Base-by-base conservation (phyloP, 1,139 yeast genomes). In the Hemisphaericaspora xylanilytica region DNA sequence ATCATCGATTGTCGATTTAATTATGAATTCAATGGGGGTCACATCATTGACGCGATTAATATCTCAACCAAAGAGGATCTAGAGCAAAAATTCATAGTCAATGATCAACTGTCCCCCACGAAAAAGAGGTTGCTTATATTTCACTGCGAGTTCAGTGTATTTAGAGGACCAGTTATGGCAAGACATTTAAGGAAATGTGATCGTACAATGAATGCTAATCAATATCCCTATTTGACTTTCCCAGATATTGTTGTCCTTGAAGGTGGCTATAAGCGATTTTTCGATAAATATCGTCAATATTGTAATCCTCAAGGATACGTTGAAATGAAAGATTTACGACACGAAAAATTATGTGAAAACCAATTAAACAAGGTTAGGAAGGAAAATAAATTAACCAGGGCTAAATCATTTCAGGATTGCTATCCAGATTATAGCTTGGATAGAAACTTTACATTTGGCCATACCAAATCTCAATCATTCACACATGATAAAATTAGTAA, bases 121-220 rank as follows among this genome's bases (percentile, higher is more conserved):
- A 31, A 18, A n/a, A 65, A 73, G 36, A 60, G 64, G 15, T 63
- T 92, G 41, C 61, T 90, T 14, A 73, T 94, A 11, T 90, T 92
- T 65, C 97, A 92, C 61, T 92, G 98, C 63, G 98, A 92, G 61
- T 90, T 88, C 58, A 84, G 95, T 36, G 80, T 95, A 2, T 88
- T 85, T 58, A 74, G 98, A 43, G 96, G 97, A 9, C 98, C 98
- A 3, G 70, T 85, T 36, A 80, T 92, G 85, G 97, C 97, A 0
- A 71, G 82, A 42, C 90, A 88, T 58, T 71, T 92, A 42, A 72
- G 98, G 47, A 83, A 83, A 48, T 75, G 86, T 49, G 98, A 92
- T 63, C 75, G 98, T 44, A 75, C 75, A 35, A 52, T 79, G 37
- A 89, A 90, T 58, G 74, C 80, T 46, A 80, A 81, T 40, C 69